Evolutionary conservation across 1,139 yeast genomes (phyloP).

Genomic region (Geotrichum europaeum): DNA sequence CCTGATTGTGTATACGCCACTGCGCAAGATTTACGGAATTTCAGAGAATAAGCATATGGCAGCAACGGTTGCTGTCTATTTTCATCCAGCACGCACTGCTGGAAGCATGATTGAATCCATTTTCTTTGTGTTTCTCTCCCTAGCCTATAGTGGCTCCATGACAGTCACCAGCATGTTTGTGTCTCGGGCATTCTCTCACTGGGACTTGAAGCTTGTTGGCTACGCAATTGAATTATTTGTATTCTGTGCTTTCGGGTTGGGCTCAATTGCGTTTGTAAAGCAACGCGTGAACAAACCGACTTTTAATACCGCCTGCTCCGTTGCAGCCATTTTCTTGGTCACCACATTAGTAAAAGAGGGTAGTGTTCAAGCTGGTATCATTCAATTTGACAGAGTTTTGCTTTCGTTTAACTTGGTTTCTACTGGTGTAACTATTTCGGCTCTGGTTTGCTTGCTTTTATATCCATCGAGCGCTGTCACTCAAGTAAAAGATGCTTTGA

Average conservation of each 20-base stretch:
- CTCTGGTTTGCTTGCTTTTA: constrained; percentile 50
- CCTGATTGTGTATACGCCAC: constrained; percentile 62
- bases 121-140: constrained; percentile 51
- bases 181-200: constrained; percentile 44
- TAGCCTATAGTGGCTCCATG: constrained; percentile 51
- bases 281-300: constrained; percentile 62
- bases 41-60: constrained; percentile 76
- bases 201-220: constrained; percentile 48
- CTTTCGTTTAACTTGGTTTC: constrained; percentile 56
- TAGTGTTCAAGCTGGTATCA: constrained; percentile 51
- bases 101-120: constrained; percentile 79
- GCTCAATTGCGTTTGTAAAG: constrained; percentile 62
- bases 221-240: constrained; percentile 50
- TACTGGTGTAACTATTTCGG: constrained; percentile 57
- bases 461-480: constrained; percentile 61
- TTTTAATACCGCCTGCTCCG: constrained; percentile 74
- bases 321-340: constrained; percentile 67
- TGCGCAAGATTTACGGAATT: constrained; percentile 55
- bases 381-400: constrained; percentile 53
- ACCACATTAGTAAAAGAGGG: constrained; percentile 77
- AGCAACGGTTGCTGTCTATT: constrained; percentile 78
- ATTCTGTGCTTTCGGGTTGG: constrained; percentile 53
- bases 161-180: constrained; percentile 51
- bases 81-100: constrained; percentile 72
- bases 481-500: constrained; percentile 44